These are phyloP conservation scores for Kodamaea fungicola DNA, from an alignment of 1,139 yeast genomes.

Conservation along the genomic window DNA sequence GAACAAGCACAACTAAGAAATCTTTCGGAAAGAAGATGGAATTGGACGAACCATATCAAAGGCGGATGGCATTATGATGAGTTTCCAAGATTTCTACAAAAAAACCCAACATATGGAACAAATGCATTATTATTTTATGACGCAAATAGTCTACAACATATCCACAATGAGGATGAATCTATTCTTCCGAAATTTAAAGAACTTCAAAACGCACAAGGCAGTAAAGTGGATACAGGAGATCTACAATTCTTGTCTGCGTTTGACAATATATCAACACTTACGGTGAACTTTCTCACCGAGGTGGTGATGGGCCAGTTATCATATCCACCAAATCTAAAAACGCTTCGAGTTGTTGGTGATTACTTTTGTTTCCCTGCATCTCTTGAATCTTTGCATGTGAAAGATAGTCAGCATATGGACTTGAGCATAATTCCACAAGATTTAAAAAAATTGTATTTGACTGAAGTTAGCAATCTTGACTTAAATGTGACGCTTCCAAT, in stretches of 20 bases:
- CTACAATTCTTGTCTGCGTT: background rate
- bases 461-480: background rate
- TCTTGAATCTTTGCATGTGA: conserved; percentile 1
- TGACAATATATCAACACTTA: background rate
- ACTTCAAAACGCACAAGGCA: background rate
- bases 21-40: background rate
- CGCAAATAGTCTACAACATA: background rate
- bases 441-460: background rate
- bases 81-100: background rate
- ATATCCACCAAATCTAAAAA: background rate
- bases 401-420: conserved; percentile 14
- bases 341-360: background rate
- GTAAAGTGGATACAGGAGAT: background rate
- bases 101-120: background rate
- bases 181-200: background rate
- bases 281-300: background rate
- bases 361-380: background rate
- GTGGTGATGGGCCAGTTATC: background rate
- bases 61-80: background rate
- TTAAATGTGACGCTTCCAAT: background rate
- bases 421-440: background rate
- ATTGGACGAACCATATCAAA: background rate
- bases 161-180: background rate
- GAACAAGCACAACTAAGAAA: background rate
- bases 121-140: background rate